Conservation (phyloP, 768 basidiomycete species). For the Boletus sp. region DNA sequence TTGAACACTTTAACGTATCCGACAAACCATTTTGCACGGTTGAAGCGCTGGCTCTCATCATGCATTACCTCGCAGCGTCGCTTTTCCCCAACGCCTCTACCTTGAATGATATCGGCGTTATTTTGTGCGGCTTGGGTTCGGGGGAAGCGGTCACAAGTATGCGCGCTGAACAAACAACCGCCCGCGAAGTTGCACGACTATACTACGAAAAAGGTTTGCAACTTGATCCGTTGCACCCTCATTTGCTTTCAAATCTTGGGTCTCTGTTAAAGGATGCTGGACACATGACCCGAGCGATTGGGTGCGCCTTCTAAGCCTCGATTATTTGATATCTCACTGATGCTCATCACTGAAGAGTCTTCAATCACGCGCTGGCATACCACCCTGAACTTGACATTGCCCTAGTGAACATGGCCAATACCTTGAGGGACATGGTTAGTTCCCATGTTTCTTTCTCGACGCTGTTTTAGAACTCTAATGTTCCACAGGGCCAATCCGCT, state of each 20-base stretch:
- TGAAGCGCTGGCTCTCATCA: constrained; percentile 40
- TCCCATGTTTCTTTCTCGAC: background rate
- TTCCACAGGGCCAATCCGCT: constrained; percentile 37
- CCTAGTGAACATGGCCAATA: constrained; percentile 51
- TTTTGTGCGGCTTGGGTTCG: constrained; percentile 38
- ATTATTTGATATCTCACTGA: constrained; percentile 1
- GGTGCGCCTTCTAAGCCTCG: constrained; percentile 26
- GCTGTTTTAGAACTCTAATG: background rate
- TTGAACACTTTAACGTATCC: constrained; percentile 24
- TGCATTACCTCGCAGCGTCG: constrained; percentile 49
- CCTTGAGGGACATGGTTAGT: constrained; percentile 46
- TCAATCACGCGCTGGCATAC: constrained; percentile 37
- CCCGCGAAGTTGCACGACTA: constrained; percentile 38
- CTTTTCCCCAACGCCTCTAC: constrained; percentile 45
- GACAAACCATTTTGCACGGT: constrained; percentile 31
- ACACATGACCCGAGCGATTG: constrained; percentile 39
- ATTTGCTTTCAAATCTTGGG: constrained; percentile 50
- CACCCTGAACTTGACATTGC: constrained; percentile 52
- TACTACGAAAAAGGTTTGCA: constrained; percentile 47
- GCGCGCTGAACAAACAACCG: constrained; percentile 22
- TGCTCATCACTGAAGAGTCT: constrained; percentile 30
- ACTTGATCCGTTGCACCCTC: constrained; percentile 46
- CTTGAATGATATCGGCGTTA: constrained; percentile 51
- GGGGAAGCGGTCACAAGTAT: constrained; percentile 21
- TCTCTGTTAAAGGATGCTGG: constrained; percentile 52